Evolutionary conservation across 371 early-diverging fungal species (phyloP), one percentile per base, ranked within the genome.

Genomic region (Lichtheimia hyalospora): DNA sequence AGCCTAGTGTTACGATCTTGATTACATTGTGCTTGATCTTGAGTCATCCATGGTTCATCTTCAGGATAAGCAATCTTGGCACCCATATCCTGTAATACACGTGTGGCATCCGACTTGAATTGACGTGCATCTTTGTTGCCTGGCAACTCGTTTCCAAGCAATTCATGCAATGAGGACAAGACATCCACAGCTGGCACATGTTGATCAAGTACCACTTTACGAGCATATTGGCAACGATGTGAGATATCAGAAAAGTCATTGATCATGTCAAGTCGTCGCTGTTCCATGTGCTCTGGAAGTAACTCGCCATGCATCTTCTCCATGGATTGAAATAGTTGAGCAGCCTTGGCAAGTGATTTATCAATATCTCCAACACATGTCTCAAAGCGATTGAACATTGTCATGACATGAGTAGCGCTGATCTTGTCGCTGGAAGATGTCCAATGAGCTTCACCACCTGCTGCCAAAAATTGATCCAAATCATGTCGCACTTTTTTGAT

Each of bases 31-130:
- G 28, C 42, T 20, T 63, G 66, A 2, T 15, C 25, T 8, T 49
- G 57, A 44, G 21, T 42, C 43, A 49, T 62, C 62, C 20, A 57
- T 52, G 51, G 44, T 44, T 27, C 34, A 21, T 53, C 52, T 20
- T 60, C 60, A 1, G 75, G 71, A 40, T 71, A 80, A 0, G 73
- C 71, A 14, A 73, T 61, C 10, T 63, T 65, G 34, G 64, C 53
- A 10, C 60, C 58, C 4, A 73, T 53, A 0, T 71, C 64, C 1
- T 73, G 73, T 2, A 77, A 68, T 61, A 73, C 60, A 24, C 71
- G 56, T 3, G 75, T 66, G 0, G 70, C 70, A n/a, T 62, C 62
- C 2, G 77, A 73, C 28, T 77, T 76, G 59, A 73, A 77, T 41
- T 70, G 70, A 1, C 72, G 69, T 3, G 34, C 60, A 8, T 74